Evolutionary conservation across 306 rosid species (phyloP), one percentile per base, ranked within the genome.

Genomic region (Alnus rubra): DNA sequence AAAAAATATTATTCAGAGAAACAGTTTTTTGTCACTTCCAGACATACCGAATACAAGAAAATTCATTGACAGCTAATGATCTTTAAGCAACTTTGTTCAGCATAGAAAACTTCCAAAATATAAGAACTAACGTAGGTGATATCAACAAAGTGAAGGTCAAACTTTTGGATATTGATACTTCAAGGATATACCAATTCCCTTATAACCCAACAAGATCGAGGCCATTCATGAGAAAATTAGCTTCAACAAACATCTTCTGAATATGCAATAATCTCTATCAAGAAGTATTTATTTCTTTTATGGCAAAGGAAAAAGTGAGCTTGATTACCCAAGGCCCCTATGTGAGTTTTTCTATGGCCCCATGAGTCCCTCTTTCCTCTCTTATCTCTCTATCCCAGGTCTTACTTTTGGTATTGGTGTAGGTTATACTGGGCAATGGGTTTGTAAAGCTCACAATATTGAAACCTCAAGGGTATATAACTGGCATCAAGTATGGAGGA

Each of bases 341-440:
- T 8, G 47, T 15, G 51, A 69, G 45, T 58, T 37, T 4, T 49
- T 49, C 52, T 9, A 9, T 49, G 52, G 52, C 52, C 14, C 11
- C 52, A 49, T 49, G 52, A 42, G 7, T 12, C 51, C 9, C 33
- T 31, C 19, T 39, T 2, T 30, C 55, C 44, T 31, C 28, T 42
- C 45, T 44, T 54, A 37, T 2, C 44, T 49, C 39, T 33, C 31
- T 63, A 13, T 72, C 8, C 5, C 59, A 42, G 18, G 1, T 28
- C 55, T 62, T 31, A 12, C 69, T 64, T 35, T 19, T 54, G 53
- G 23, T 11, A 44, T 44, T 35, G 70, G 52, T 63, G 55, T 75
- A 87, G 86, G 86, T 87, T 28, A 49, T 69, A 13, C 39, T 87
- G 76, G 79, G 69, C 60, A 84, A 77, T 76, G 86, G 86, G 4